Evolutionary conservation across 2,329 filamentous ascomycete species (phyloP), one percentile per base, ranked within the genome.

Genomic region (Curvularia verruculosa): DNA sequence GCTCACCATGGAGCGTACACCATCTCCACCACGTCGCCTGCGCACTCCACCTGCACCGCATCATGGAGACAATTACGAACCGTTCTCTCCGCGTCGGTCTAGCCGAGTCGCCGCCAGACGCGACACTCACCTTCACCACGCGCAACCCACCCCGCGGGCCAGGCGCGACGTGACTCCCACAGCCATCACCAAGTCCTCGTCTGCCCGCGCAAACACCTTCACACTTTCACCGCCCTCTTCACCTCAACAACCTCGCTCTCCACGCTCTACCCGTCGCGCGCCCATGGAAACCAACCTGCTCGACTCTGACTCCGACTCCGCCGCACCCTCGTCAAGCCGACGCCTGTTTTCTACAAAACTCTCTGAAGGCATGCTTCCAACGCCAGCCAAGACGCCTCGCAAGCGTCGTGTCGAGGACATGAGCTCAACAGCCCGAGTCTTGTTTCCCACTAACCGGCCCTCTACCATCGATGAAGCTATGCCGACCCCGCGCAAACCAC

Each of bases 301-400:
- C 28, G 72, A 74, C 37, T 73, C 69, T 1, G 72, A 74, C 58
- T 72, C 69, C 1, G 71, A 75, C 48, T 60, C 64, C 43, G 58
- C 60, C 34, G 67, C 69, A 15, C 65, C 67, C 5, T 70, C 69
- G 2, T 66, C 71, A 46, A 63, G 65, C 3, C 66, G 68, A 2
- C 69, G 71, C 46, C 61, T 66, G 18, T 54, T 71, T 8, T 61
- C 45, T 4, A 19, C 71, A 28, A 59, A 64, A 46, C 67, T 72
- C 65, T 58, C 74, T 15, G 24, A 10, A 53, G 82, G 80, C 61
- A 89, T 90, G 83, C 84, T 93, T 44, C 89, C 89, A 15, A 94
- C 91, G 3, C 91, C 91, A 2, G 84, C 87, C 63, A 93, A 93
- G 79, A 94, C 91, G 3, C 91, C 85, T 3, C 83, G 84, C 75